Evolutionary conservation across 768 basidiomycete genomes (phyloP).

Genomic region (Hygrocybe coccinea): DNA sequence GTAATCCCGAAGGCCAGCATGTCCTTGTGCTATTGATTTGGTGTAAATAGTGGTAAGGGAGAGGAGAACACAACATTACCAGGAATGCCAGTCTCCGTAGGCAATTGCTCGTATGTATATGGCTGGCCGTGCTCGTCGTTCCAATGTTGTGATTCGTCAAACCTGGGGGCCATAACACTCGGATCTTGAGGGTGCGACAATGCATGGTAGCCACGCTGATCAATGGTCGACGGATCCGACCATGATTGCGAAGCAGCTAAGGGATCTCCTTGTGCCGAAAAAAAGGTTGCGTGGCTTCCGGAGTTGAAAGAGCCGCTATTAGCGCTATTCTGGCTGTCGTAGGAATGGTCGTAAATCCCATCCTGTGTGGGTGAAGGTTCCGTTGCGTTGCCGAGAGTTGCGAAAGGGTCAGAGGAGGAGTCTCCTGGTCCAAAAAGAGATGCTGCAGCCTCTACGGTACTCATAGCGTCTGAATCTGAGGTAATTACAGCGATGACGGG

Average conservation of each 20-base stretch:
- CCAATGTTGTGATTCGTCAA: slow-evolving; percentile 22
- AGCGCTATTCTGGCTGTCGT: background rate
- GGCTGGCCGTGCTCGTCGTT: slow-evolving; percentile 26
- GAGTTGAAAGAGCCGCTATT: slow-evolving; percentile 13
- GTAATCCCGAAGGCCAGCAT: slow-evolving; percentile 1
- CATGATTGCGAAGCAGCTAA: background rate
- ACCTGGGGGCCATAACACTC: slow-evolving; percentile 4
- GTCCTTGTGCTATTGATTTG: background rate
- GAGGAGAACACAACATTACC: background rate
- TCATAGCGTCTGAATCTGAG: slow-evolving; percentile 37
- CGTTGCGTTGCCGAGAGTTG: slow-evolving; percentile 44
- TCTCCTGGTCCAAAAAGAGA: slow-evolving; percentile 74
- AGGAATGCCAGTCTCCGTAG: slow-evolving; percentile 1
- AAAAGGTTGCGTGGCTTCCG: slow-evolving; percentile 9
- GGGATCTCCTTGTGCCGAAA: background rate
- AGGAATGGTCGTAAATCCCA: slow-evolving; percentile 17
- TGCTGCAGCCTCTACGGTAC: slow-evolving; percentile 70
- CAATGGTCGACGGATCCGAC: background rate
- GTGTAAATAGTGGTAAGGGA: background rate
- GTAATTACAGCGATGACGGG: background rate
- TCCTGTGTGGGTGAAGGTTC: slow-evolving; percentile 23
- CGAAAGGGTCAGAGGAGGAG: slow-evolving; percentile 57
- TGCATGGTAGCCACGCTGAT: background rate
- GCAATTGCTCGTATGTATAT: slow-evolving; percentile 21
- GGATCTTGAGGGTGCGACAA: slow-evolving; percentile 6